A percentile compares a stretch with the other conserved stretches of the same genome.
phyloP scores from a whole-genome alignment of 306 rosid genomes.

The Cercis canadensis region DNA sequence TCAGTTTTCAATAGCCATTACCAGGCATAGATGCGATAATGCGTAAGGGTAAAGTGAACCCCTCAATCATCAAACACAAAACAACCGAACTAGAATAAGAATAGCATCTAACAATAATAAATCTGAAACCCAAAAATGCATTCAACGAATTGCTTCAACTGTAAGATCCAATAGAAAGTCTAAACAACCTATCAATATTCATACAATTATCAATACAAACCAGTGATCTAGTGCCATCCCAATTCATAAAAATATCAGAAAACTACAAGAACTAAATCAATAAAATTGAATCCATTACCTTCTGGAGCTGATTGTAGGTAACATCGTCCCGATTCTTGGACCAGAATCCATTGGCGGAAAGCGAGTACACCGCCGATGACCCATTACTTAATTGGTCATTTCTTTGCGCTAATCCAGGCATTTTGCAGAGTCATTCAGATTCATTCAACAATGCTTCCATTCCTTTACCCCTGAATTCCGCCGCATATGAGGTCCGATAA shows the following conservation, averaged over 20 bases:
- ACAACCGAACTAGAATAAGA: constrained; percentile 33
- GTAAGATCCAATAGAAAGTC: constrained; percentile 60
- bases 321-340: constrained; percentile 76
- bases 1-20: not conserved
- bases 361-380: constrained; percentile 57
- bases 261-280: not conserved
- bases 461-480: constrained; percentile 23
- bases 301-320: constrained; percentile 85
- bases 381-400: constrained; percentile 74
- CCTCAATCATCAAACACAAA: constrained; percentile 34
- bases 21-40: constrained; percentile 8
- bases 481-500: constrained; percentile 16
- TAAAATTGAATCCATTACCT: constrained; percentile 55
- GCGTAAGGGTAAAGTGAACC: constrained; percentile 25
- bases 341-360: constrained; percentile 83
- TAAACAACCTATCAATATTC: constrained; percentile 27
- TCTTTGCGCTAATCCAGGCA: constrained; percentile 84
- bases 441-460: constrained; percentile 56
- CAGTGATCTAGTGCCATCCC: constrained; percentile 43
- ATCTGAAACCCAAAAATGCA: constrained; percentile 32
- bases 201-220: constrained; percentile 32
- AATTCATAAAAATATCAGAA: constrained; percentile 23
- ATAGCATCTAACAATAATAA: constrained; percentile 28
- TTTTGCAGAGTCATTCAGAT: constrained; percentile 59
- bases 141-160: constrained; percentile 27